Conservation (phyloP, 345 rosid genomes). For the Salix purpurea region DNA sequence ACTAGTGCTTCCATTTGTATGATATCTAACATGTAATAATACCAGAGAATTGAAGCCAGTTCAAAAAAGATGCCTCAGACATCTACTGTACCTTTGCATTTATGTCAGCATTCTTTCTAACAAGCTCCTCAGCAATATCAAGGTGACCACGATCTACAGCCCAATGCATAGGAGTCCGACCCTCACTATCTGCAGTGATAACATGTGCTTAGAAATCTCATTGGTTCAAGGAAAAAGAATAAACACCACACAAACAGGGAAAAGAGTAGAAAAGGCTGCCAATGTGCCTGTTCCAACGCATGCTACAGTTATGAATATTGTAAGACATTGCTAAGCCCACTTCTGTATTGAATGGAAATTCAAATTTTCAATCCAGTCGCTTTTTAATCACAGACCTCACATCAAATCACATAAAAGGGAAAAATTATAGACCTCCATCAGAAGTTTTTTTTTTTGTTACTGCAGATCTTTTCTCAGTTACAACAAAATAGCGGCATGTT, state of each 20-base stretch:
- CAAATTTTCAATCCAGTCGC: not conserved
- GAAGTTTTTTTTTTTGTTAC: too few species aligned
- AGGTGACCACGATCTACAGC: slow-evolving; percentile 89
- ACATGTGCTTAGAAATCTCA: not conserved
- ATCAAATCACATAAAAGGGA: not conserved
- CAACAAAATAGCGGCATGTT: too few species aligned
- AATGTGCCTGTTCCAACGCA: not conserved
- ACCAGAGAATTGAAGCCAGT: not conserved
- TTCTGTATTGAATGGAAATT: too few species aligned
- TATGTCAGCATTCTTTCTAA: slow-evolving; percentile 63
- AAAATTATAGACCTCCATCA: too few species aligned
- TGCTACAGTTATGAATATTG: not conserved
- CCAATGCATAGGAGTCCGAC: slow-evolving; percentile 94
- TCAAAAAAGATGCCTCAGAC: not conserved
- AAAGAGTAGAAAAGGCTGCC: not conserved
- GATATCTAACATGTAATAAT: not conserved
- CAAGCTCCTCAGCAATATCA: slow-evolving; percentile 46
- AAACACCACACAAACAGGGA: not conserved
- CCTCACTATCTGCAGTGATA: slow-evolving; percentile 73
- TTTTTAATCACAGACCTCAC: not conserved
- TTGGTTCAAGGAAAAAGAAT: not conserved
- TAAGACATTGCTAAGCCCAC: not conserved
- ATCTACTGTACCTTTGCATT: slow-evolving; percentile 59
- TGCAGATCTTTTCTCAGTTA: too few species aligned
- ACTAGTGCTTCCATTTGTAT: not conserved